Evolutionary conservation across 768 basidiomycete genomes (phyloP).

Genomic region (Boletus speciosus): DNA sequence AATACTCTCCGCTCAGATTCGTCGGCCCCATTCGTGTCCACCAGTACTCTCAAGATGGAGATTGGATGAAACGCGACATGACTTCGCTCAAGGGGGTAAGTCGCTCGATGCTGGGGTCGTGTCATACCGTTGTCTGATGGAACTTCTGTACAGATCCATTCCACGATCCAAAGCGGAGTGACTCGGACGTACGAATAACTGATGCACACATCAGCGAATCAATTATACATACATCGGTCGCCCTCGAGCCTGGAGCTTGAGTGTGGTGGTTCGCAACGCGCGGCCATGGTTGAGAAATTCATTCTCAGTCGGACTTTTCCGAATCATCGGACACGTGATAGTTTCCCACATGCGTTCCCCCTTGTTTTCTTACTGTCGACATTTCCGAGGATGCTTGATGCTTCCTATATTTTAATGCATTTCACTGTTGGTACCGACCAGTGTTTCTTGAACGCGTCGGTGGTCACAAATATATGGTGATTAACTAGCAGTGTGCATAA

Average conservation of each 20-base stretch:
- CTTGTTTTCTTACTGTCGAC: no score
- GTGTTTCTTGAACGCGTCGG: no score
- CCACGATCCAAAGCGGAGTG: not conserved
- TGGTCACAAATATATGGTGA: no score
- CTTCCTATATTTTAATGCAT: no score
- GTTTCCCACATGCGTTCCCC: no score
- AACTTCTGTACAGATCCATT: not conserved
- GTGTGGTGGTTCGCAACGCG: not conserved
- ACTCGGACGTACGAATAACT: constrained; percentile 12
- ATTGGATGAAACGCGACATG: not conserved
- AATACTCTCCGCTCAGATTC: not conserved
- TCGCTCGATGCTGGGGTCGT: not conserved
- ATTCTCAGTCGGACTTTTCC: not conserved
- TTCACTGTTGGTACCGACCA: no score
- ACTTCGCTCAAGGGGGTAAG: not conserved
- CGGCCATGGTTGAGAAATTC: not conserved
- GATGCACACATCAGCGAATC: no score
- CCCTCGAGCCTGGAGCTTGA: not conserved
- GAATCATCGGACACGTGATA: not conserved
- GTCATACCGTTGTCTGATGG: not conserved
- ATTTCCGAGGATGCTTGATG: no score
- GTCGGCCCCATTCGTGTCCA: not conserved
- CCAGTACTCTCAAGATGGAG: not conserved
- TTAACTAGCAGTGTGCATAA: no score
- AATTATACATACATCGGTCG: constrained; percentile 10